A percentile compares a stretch with the other conserved stretches of the same genome.
phyloP scores from a whole-genome alignment of 352 stramenopile genomes.

The Proteromonas lacertae region DNA sequence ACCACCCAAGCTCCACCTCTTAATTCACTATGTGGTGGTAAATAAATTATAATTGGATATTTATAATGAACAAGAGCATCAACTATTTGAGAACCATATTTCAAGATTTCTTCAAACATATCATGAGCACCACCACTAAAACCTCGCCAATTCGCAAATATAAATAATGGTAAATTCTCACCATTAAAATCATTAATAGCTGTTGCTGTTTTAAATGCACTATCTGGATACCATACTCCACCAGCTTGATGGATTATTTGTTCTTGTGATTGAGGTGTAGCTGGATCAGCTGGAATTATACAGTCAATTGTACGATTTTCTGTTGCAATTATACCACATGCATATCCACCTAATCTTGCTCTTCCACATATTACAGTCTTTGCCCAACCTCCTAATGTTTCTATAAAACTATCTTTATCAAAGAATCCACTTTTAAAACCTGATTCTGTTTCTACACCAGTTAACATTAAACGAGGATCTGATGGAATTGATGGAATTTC shows the following conservation, averaged over 20 bases:
- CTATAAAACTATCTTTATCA: constrained; percentile 58
- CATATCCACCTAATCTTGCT: constrained; percentile 85
- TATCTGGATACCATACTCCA: no score
- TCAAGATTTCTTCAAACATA: no score
- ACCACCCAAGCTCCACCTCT: no score
- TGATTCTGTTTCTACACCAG: constrained; percentile 27
- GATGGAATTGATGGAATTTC: constrained; percentile 70
- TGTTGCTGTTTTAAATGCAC: no score
- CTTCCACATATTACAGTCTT: constrained; percentile 94
- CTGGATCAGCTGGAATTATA: constrained; percentile 81
- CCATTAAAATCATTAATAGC: no score
- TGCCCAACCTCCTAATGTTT: constrained; percentile 87
- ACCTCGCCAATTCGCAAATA: no score
- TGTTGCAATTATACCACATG: constrained; percentile 86
- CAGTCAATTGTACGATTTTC: constrained; percentile 87
- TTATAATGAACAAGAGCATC: constrained; percentile 90
- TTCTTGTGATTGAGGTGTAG: no score
- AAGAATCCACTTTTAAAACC: constrained; percentile 79
- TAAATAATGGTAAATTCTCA: no score
- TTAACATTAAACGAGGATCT: constrained; percentile 72
- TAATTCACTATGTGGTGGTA: constrained; percentile 88
- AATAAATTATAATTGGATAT: constrained; percentile 99
- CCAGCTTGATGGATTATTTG: no score
- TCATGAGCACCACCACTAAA: no score
- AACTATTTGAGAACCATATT: no score